Evolutionary conservation across 1,139 yeast genomes (phyloP).

Genomic region (Entelexis paramagnoliae): DNA sequence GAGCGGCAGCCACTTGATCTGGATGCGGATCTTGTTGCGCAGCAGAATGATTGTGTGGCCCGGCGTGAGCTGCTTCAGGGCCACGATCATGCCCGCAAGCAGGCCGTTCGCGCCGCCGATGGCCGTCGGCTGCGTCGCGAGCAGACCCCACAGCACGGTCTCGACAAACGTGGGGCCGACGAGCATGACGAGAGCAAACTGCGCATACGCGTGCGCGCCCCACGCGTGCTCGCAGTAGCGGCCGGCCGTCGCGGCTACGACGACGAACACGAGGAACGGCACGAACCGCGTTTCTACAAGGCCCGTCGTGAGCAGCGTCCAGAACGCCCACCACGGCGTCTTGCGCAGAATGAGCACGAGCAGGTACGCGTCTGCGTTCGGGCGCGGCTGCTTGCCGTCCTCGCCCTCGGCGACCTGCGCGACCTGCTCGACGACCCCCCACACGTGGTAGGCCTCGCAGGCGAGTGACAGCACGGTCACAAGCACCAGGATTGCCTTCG

Average conservation of each 20-base stretch:
- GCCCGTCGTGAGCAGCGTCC: constrained; percentile 22
- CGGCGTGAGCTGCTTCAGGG: constrained; percentile 23
- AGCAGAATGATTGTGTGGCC: constrained; percentile 23
- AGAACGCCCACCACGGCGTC: constrained; percentile 23
- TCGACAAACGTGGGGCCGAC: constrained; percentile 16
- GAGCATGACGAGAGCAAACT: constrained; percentile 15
- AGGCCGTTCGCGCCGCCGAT: constrained; percentile 22
- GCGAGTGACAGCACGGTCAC: constrained; percentile 8
- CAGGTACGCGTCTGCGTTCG: constrained; percentile 15
- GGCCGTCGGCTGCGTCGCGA: constrained; percentile 3
- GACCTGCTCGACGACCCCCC: constrained; percentile 2
- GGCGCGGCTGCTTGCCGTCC: neutral
- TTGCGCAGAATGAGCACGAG: constrained; percentile 20
- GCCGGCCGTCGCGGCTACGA: constrained; percentile 23
- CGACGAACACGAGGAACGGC: constrained; percentile 17
- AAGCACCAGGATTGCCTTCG: constrained; percentile 3
- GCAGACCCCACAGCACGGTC: constrained; percentile 12
- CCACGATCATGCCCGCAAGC: constrained; percentile 23
- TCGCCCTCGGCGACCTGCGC: constrained; percentile 5
- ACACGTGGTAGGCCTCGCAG: neutral
- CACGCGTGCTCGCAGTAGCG: constrained; percentile 23
- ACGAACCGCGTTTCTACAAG: constrained; percentile 20
- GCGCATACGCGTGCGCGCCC: constrained; percentile 15
- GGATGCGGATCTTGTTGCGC: constrained; percentile 20
- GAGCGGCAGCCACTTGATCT: constrained; percentile 22